Percentiles rank a stretch among this genome's conserved stretches.
Evolutionary conservation across 73 alveolate species (phyloP).

Genomic region (Paramecium biaurelia): DNA sequence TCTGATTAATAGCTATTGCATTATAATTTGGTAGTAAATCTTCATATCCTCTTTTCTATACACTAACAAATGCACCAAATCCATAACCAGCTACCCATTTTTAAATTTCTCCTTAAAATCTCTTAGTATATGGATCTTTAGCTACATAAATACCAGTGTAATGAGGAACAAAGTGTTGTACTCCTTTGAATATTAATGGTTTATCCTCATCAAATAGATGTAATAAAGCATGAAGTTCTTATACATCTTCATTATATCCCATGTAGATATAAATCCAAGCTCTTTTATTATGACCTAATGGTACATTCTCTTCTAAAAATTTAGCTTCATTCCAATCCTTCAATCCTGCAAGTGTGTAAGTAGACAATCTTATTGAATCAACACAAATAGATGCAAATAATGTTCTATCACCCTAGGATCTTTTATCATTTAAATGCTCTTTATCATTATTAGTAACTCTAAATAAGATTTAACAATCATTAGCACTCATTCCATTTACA

Average conservation of each 20-base stretch:
- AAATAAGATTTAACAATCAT: not conserved
- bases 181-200: constrained; percentile 34
- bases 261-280: constrained; percentile 38
- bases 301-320: not conserved
- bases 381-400: not conserved
- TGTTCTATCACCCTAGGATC: constrained; percentile 11
- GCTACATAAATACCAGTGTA: constrained; percentile 17
- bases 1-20: not conserved
- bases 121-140: not conserved
- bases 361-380: not conserved
- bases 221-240: constrained; percentile 27
- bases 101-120: constrained; percentile 30
- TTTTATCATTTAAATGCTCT: constrained; percentile 10
- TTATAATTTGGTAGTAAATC: constrained; percentile 15
- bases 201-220: constrained; percentile 22
- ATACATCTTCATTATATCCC: not conserved
- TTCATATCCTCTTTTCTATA: constrained; percentile 25
- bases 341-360: not conserved
- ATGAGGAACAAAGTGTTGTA: constrained; percentile 40
- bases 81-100: constrained; percentile 41
- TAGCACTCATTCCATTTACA: not conserved
- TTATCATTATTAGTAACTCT: constrained; percentile 37
- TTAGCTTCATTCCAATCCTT: constrained; percentile 49
- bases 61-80: constrained; percentile 4
- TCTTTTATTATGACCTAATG: not conserved